phyloP scores from a whole-genome alignment of 306 rosid genomes.

The Medicago ruthenica region DNA sequence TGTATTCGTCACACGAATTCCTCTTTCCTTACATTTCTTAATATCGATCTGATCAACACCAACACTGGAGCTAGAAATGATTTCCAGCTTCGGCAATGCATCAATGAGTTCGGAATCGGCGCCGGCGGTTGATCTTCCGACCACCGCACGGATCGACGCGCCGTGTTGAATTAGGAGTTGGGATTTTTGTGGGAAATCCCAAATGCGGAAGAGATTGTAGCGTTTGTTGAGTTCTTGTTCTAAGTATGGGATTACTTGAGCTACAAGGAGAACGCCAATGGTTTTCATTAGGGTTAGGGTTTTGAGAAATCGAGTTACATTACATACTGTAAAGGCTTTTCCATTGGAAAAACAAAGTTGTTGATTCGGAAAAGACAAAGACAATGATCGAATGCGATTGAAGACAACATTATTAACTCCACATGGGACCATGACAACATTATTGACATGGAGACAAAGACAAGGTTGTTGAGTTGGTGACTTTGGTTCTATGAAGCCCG shows the following conservation, averaged over 20 bases:
- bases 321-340: background rate
- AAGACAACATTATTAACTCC: too few relatives aligned
- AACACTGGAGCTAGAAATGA: constrained; percentile 73
- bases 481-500: too few relatives aligned
- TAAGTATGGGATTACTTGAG: constrained; percentile 57
- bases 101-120: constrained; percentile 65
- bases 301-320: background rate
- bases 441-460: too few relatives aligned
- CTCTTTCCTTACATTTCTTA: constrained; percentile 59
- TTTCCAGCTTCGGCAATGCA: constrained; percentile 71
- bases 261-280: constrained; percentile 59
- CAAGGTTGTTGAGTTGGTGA: too few relatives aligned
- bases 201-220: constrained; percentile 59
- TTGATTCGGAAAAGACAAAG: too few relatives aligned
- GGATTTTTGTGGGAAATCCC: constrained; percentile 51
- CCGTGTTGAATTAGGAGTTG: constrained; percentile 52
- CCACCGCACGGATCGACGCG: constrained; percentile 64
- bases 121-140: constrained; percentile 52
- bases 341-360: too few relatives aligned
- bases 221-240: constrained; percentile 77
- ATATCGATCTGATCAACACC: constrained; percentile 80
- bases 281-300: constrained; percentile 63
- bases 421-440: too few relatives aligned
- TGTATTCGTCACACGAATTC: constrained; percentile 77
- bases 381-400: too few relatives aligned